A percentile compares a stretch with the other conserved stretches of the same genome.
Conservation (phyloP, 768 basidiomycete species). For the Calocybe gangraenosa region DNA sequence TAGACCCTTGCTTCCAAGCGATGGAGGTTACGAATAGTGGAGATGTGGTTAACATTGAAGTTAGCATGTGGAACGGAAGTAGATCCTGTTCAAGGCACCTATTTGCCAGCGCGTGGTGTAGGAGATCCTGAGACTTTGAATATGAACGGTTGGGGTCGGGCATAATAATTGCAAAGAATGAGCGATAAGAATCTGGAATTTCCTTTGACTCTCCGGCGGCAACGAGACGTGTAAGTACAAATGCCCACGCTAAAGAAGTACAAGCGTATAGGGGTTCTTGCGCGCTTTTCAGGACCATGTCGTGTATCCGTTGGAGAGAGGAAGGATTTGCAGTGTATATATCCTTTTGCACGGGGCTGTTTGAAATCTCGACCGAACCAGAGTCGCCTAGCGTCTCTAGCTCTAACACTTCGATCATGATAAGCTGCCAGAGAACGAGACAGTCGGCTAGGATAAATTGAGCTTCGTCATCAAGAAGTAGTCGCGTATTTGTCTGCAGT, state of each 20-base stretch:
- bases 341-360: constrained; percentile 40
- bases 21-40: constrained; percentile 73
- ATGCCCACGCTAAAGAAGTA: constrained; percentile 81
- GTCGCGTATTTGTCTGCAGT: constrained; percentile 54
- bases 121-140: constrained; percentile 56
- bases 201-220: constrained; percentile 43
- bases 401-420: constrained; percentile 77
- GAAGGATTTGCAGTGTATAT: constrained; percentile 61
- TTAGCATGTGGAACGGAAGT: constrained; percentile 55
- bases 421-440: constrained; percentile 71
- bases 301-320: constrained; percentile 63
- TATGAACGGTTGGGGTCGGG: constrained; percentile 37
- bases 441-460: constrained; percentile 60
- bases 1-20: constrained; percentile 66
- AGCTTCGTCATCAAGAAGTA: constrained; percentile 75
- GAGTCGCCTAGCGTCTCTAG: constrained; percentile 65
- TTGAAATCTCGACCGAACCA: constrained; percentile 46
- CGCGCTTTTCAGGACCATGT: constrained; percentile 54
- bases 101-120: constrained; percentile 53
- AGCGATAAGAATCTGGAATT: constrained; percentile 48
- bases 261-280: constrained; percentile 61
- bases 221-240: constrained; percentile 65
- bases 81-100: constrained; percentile 54
- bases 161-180: constrained; percentile 52
- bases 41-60: constrained; percentile 58